These are phyloP conservation scores for Misopates orontium DNA, from an alignment of 257 asterid genomes.

Conservation along the genomic window DNA sequence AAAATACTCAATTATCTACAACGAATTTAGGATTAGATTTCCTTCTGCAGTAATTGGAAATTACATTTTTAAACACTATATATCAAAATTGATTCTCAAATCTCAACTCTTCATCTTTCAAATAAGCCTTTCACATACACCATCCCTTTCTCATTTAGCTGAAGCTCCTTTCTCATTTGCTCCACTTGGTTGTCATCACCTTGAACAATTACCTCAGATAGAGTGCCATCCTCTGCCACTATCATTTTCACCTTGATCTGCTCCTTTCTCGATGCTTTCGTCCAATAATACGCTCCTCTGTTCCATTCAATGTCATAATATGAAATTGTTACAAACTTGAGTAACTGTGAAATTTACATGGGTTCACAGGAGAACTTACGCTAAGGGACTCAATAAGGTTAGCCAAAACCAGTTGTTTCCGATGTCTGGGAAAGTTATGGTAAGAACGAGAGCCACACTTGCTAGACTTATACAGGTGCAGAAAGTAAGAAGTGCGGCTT, in stretches of 20 bases:
- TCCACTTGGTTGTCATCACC: conserved; percentile 92
- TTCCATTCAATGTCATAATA: conserved; percentile 4
- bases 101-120: conserved; percentile 51
- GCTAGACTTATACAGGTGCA: conserved; percentile 94
- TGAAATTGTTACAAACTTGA: too few species aligned
- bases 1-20: too few species aligned
- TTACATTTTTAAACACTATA: conserved; percentile 18
- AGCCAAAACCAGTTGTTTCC: conserved; percentile 93
- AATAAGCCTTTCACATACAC: conserved; percentile 86
- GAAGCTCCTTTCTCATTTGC: conserved; percentile 84
- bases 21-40: not conserved
- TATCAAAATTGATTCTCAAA: conserved; percentile 30
- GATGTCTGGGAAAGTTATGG: conserved; percentile 79
- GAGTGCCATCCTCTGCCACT: conserved; percentile 62
- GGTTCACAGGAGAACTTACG: conserved; percentile 51
- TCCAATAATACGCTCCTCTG: conserved; percentile 95
- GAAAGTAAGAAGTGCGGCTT: conserved; percentile 88
- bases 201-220: conserved; percentile 74
- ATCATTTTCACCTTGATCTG: conserved; percentile 82
- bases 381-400: conserved; percentile 73
- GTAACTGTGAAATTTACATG: not conserved
- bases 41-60: not conserved
- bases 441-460: conserved; percentile 89
- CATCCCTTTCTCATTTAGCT: conserved; percentile 86
- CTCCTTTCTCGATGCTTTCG: conserved; percentile 88